phyloP scores from a whole-genome alignment of 345 rosid genomes.

The Reutealis trisperma region DNA sequence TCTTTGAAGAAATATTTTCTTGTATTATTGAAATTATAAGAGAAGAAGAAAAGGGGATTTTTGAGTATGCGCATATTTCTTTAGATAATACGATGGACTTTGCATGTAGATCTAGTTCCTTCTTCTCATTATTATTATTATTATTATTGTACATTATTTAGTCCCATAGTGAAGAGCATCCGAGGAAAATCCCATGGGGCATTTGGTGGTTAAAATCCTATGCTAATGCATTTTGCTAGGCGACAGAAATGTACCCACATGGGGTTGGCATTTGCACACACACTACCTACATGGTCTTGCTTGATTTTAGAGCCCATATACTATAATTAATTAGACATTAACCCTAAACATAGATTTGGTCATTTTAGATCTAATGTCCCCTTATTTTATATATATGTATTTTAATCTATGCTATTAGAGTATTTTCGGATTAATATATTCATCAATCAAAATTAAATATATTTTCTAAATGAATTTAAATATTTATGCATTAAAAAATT shows the following conservation, averaged over 20 bases:
- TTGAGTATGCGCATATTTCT: too few species aligned
- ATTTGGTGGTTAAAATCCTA: background rate
- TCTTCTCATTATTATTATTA: background rate
- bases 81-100: too few species aligned
- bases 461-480: too few species aligned
- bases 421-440: too few species aligned
- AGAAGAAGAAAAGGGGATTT: too few species aligned
- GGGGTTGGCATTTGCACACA: background rate
- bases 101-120: background rate
- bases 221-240: background rate
- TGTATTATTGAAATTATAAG: too few species aligned
- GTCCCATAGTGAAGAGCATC: background rate
- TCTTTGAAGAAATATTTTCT: too few species aligned
- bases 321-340: background rate
- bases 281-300: background rate
- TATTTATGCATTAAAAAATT: too few species aligned
- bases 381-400: too few species aligned
- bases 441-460: too few species aligned
- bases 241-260: conserved; percentile 22
- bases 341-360: background rate
- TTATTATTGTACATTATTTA: background rate
- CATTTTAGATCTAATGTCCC: too few species aligned
- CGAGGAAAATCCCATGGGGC: conserved; percentile 12
- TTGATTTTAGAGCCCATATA: background rate
- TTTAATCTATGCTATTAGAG: too few species aligned